phyloP scores from a whole-genome alignment of 31 red algal species.

The Asparagopsis taxiformis region DNA sequence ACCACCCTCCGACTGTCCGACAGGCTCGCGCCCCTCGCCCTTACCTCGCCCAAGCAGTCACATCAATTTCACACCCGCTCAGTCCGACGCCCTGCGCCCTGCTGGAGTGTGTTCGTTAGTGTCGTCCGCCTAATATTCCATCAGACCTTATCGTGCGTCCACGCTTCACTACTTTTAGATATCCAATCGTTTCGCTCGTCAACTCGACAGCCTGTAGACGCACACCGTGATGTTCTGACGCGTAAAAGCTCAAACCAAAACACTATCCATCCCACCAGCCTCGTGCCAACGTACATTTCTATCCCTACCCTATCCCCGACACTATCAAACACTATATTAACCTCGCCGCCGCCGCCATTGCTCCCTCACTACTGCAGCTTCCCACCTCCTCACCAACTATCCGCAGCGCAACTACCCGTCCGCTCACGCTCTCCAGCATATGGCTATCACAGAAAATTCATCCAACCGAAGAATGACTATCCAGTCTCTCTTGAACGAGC shows the following conservation, averaged over 20 bases:
- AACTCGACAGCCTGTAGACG: background rate
- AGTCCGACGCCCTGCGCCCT: too few species aligned
- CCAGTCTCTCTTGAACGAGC: constrained; percentile 63
- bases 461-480: constrained; percentile 44
- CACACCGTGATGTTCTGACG: background rate
- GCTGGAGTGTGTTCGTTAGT: background rate
- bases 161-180: background rate
- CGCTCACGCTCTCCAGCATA: background rate
- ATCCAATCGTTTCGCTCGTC: background rate
- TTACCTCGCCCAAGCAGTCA: background rate
- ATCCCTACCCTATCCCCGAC: background rate
- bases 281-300: background rate
- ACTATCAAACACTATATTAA: background rate
- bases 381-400: background rate
- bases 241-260: background rate
- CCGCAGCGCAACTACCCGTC: background rate
- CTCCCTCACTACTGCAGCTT: background rate
- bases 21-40: background rate
- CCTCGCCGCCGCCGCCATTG: background rate
- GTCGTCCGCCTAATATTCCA: background rate
- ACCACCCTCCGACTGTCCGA: background rate
- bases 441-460: background rate
- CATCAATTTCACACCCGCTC: too few species aligned
- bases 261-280: too few species aligned
- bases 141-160: background rate